phyloP scores from a whole-genome alignment of 2,329 filamentous ascomycete species.

The Aspergillus flavus region DNA sequence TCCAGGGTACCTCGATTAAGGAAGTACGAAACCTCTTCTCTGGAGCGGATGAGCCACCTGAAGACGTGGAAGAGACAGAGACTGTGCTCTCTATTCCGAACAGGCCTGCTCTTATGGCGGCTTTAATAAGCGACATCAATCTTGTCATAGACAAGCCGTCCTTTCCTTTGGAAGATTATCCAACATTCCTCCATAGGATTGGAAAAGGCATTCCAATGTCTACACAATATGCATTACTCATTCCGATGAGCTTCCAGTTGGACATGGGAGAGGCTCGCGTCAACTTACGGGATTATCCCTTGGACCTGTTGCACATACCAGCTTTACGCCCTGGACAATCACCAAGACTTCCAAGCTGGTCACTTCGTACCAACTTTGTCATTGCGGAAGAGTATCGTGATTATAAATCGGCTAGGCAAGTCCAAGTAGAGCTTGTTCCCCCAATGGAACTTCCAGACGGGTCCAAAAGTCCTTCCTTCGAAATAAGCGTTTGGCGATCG shows the following conservation, averaged over 20 bases:
- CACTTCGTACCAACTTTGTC: slow-evolving; percentile 87
- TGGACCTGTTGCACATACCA: slow-evolving; percentile 89
- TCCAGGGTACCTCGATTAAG: slow-evolving; percentile 72
- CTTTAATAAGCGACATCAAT: slow-evolving; percentile 80
- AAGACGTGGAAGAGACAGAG: slow-evolving; percentile 81
- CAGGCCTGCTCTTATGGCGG: slow-evolving; percentile 78
- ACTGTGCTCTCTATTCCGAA: slow-evolving; percentile 83
- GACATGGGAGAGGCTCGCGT: slow-evolving; percentile 88
- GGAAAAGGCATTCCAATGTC: slow-evolving; percentile 96
- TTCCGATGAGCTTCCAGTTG: slow-evolving; percentile 87
- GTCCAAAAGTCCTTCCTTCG: slow-evolving; percentile 65
- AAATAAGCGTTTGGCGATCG: slow-evolving; percentile 84
- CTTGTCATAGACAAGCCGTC: slow-evolving; percentile 88
- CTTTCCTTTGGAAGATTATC: slow-evolving; percentile 79
- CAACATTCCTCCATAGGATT: slow-evolving; percentile 80
- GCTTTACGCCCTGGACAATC: slow-evolving; percentile 78
- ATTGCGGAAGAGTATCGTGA: slow-evolving; percentile 92
- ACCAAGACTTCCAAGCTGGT: slow-evolving; percentile 76
- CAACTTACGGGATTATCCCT: slow-evolving; percentile 88
- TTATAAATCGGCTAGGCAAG: slow-evolving; percentile 74
- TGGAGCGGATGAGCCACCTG: slow-evolving; percentile 77
- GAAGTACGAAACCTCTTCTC: slow-evolving; percentile 80
- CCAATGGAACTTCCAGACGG: slow-evolving; percentile 62
- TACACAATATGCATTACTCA: slow-evolving; percentile 84
- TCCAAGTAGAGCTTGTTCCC: slow-evolving; percentile 82